Evolutionary conservation across 2,329 filamentous ascomycete species (phyloP), one percentile per base, ranked within the genome.

Genomic region (Clarireedia hainanense): DNA sequence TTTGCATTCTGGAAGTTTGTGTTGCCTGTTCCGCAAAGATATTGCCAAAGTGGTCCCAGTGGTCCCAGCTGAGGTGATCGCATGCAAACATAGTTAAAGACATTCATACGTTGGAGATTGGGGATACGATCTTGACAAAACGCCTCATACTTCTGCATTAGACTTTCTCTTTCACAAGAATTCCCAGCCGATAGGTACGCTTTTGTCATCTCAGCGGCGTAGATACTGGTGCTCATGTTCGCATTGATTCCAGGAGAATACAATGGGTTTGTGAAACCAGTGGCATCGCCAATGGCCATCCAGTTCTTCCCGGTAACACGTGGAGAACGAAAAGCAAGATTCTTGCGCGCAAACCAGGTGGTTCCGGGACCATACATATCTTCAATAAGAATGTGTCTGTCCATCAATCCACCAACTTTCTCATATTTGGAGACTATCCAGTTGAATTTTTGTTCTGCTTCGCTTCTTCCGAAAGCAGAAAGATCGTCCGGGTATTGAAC

Each of bases 261-360:
- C 9, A 68, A 47, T 2, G 65, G 66, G 49, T 67, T 67, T 7
- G 65, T 68, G 50, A 68, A 68, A 6, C 66, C 65, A 37, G 57
- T 58, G 2, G 65, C 62, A 46, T 68, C 61, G n/a, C 65, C 65
- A 40, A 68, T 63, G 5, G 66, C 66, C 17, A 67, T 26, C 65
- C 63, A 66, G 36, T 52, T 59, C 9, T 56, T 48, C 27, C 66
- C 65, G 1, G 64, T 58, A 12, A 68, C 66, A 17, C 55, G 52
- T 2, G 64, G 65, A 12, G 61, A 62, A 4, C 49, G 47, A 24
- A 52, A 61, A 6, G 58, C 58, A 5, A 66, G 40, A 10, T 46
- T 61, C 40, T 65, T 65, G 15, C 63, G 58, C n/a, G 62, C 56
- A 36, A 61, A 65, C 59, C 60, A 65, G 2, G 64, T 65, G 12